Conservation (phyloP, 2,329 filamentous ascomycete genomes). For the Arthrobotrys sphaeroides region DNA sequence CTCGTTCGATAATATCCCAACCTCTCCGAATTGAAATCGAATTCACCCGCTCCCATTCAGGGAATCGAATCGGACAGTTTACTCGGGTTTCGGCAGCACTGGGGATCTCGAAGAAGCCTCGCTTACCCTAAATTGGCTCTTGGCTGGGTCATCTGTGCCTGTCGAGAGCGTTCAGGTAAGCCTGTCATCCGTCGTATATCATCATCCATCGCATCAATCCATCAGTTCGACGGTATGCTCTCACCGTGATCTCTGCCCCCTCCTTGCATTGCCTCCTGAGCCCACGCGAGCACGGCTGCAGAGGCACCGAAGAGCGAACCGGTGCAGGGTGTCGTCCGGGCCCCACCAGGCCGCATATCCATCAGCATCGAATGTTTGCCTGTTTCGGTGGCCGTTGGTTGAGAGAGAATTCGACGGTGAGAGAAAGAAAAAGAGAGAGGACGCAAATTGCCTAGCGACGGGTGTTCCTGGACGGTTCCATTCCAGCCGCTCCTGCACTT, state of each 20-base stretch:
- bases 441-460: slow-evolving; percentile 26
- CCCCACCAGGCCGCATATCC: background rate
- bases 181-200: background rate
- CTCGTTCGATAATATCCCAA: too few species aligned
- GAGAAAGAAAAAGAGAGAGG: background rate
- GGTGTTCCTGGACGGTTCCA: slow-evolving; percentile 23
- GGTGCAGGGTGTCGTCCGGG: background rate
- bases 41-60: background rate
- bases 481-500: background rate
- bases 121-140: slow-evolving; percentile 18
- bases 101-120: background rate
- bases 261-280: background rate
- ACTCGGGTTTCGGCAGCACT: slow-evolving; percentile 8
- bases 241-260: background rate
- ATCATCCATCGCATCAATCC: background rate
- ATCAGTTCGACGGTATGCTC: too few species aligned
- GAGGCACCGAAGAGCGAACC: too few species aligned
- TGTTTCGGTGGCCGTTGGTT: background rate
- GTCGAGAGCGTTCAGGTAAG: background rate
- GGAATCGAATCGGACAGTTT: slow-evolving; percentile 13
- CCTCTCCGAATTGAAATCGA: too few species aligned
- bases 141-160: background rate
- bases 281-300: background rate
- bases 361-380: background rate
- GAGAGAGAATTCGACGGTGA: background rate